A percentile compares a stretch with the other conserved stretches of the same genome.
Conservation (phyloP, 768 basidiomycete species). For the Phanerochaete carnosa region DNA sequence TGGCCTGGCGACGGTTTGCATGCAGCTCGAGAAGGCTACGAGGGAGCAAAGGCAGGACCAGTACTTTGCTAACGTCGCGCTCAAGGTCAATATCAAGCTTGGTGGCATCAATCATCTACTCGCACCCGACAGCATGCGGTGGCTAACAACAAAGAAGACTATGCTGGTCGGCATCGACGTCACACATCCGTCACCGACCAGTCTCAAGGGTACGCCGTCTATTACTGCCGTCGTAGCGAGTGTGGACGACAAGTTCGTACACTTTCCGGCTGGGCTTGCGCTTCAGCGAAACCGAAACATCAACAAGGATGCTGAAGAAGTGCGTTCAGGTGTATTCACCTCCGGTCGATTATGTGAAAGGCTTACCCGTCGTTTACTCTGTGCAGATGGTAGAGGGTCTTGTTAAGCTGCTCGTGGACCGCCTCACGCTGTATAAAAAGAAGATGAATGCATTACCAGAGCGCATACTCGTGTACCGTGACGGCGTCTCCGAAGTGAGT, state of each 20-base stretch:
- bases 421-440: constrained; percentile 53
- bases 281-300: constrained; percentile 53
- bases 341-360: too few species aligned
- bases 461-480: constrained; percentile 70
- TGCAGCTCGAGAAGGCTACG: constrained; percentile 60
- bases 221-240: constrained; percentile 84
- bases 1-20: constrained; percentile 73
- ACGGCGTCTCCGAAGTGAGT: constrained; percentile 78
- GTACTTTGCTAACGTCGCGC: constrained; percentile 77
- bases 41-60: constrained; percentile 63
- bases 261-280: constrained; percentile 72
- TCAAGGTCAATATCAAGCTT: constrained; percentile 82
- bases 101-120: constrained; percentile 77
- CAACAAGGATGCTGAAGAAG: constrained; percentile 36
- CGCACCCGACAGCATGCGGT: constrained; percentile 50
- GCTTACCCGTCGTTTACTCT: neutral
- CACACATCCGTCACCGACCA: constrained; percentile 72
- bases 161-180: constrained; percentile 91
- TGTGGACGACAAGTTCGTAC: constrained; percentile 63
- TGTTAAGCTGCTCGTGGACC: constrained; percentile 64
- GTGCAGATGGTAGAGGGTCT: constrained; percentile 71
- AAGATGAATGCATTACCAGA: constrained; percentile 55
- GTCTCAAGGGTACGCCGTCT: constrained; percentile 69
- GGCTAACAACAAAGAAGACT: constrained; percentile 65
- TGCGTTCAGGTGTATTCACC: too few species aligned